These are phyloP conservation scores for Skeletonema marinoi DNA, from an alignment of 108 stramenopile species.

Conservation along the genomic window DNA sequence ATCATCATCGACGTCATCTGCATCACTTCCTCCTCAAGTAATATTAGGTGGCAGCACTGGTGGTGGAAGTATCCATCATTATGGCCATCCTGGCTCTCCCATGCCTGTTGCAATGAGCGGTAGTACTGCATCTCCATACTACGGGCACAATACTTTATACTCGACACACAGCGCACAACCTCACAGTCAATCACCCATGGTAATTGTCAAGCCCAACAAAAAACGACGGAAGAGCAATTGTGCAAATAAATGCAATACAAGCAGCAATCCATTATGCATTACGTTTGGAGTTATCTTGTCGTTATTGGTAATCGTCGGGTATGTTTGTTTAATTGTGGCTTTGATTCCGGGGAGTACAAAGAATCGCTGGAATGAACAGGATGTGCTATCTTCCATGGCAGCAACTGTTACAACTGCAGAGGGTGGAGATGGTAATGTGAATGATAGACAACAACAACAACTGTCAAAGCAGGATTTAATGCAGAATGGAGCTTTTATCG, in stretches of 20 bases:
- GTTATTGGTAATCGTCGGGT: not conserved
- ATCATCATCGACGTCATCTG: not conserved
- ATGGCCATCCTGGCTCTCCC: not conserved
- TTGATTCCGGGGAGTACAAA: not conserved
- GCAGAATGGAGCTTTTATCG: not conserved
- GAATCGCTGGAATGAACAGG: not conserved
- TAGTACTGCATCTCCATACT: not conserved
- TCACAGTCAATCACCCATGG: not conserved
- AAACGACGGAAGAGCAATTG: not conserved
- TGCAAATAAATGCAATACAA: not conserved
- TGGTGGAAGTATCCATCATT: not conserved
- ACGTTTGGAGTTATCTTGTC: not conserved
- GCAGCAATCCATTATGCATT: not conserved
- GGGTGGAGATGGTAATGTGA: not conserved
- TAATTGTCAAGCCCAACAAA: not conserved
- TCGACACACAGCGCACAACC: not conserved
- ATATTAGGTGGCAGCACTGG: not conserved
- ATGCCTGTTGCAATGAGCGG: not conserved
- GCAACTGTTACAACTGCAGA: not conserved
- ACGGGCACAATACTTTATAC: not conserved
- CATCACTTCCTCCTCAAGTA: not conserved
- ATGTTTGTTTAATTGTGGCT: not conserved
- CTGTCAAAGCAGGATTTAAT: not conserved
- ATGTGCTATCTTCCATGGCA: not conserved
- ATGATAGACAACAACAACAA: not conserved